Base-by-base conservation (phyloP, 2,329 filamentous ascomycete genomes). In the Fusarium sp. region DNA sequence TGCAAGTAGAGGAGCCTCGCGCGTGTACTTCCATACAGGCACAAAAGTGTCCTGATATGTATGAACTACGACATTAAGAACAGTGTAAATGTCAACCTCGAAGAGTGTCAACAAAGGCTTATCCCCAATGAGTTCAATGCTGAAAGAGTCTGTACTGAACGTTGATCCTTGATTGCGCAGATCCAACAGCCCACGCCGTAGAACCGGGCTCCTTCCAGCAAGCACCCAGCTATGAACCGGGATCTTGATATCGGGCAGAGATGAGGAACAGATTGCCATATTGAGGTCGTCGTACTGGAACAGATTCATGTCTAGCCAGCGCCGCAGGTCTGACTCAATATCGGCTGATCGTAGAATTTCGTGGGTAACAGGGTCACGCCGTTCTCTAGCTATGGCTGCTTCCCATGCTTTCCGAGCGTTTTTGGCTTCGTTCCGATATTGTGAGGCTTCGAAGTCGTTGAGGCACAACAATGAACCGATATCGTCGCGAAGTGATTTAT, bases 151-250 rank as follows among this genome's bases (percentile, higher is more conserved):
- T 9, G 75, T 67, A n/a, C 65, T 65, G 2, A 70, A 32, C 10
- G 62, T 49, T n/a, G 65, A 58, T 14, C 73, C 72, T 27, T 34
- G 61, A 11, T 55, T 81, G 20, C 87, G 85, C 71, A 89, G 87
- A 58, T 88, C 82, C 24, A 86, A 79, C 49, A 97, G 81, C 8
- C 85, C 88, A 65, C 84, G 81, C 61, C 92, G 85, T 14, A 98
- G 77, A 3, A 92, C 80, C 7, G 87, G 81, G 75, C 94, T 97
- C 71, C 96, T 88, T 14, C 88, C 92, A 18, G 90, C 85, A 11
- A 98, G 79, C 7, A 98, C 83, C 83, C 95, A 97, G 34, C 91
- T 88, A 75, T 99, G 95, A 12, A 93, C 86, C 0, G 96, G 95
- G 46, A 99, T 89, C 48, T 83, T 85, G 25, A 94, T 79, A 7